Evolutionary conservation across 495 filamentous ascomycete species (phyloP), one percentile per base, ranked within the genome.

Genomic region (Ascobolus immersus): DNA sequence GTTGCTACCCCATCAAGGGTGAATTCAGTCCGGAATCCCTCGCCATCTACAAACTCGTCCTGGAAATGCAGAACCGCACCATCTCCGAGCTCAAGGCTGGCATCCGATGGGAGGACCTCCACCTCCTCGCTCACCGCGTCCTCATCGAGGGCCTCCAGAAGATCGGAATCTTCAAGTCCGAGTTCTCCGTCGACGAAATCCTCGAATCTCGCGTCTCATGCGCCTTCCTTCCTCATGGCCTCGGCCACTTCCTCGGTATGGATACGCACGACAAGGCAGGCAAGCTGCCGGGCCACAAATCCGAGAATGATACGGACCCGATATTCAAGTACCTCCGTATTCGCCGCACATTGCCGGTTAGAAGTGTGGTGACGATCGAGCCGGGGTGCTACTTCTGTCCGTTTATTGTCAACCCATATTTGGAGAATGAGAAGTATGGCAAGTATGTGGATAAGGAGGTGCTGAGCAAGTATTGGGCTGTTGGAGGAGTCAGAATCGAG

Each of bases 221-320:
- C 2, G 79, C 81, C 4, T 93, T 93, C 58, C 75, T 91, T 49
- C 82, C 82, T 4, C 82, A 93, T 48, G 82, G 82, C 4, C 59
- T 93, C 4, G 82, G 82, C 0, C 80, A 93, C 49, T 84, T 89
- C 44, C 59, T 93, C 6, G 82, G 82, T 32, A 77, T 93, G 74
- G 82, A 93, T 52, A 90, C 79, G 5, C 82, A 93, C 54, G 82
- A 93, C 47, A 76, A 72, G 1, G 82, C 81, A 37, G 82, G 80
- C 13, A 68, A 86, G 49, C 63, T 80, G 2, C n/a, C n/a, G n/a
- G n/a, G n/a, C n/a, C n/a, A n/a, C n/a, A n/a, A n/a, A n/a, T 76
- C 92, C 50, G 90, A 91, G 41, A 57, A 57, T 25, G 89, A 94
- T 45, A 55, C 59, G 41, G 82, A 99, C 52, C 50, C 66, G 26